phyloP scores from a whole-genome alignment of 768 basidiomycete genomes.

The Butyriboletus loyo region DNA sequence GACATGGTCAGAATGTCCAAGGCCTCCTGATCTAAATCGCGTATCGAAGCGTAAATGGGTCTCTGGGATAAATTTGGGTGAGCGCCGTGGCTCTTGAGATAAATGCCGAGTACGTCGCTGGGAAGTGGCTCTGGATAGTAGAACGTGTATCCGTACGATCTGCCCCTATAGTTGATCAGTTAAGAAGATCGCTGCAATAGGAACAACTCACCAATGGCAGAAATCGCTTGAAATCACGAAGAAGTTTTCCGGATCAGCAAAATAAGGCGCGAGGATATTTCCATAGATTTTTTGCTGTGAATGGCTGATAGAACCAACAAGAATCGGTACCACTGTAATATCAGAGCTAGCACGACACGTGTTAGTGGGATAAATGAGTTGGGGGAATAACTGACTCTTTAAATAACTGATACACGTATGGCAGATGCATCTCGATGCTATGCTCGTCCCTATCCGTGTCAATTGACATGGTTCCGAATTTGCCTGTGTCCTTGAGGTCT shows the following conservation, averaged over 20 bases:
- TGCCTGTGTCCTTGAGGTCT: conserved; percentile 15
- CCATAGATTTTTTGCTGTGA: conserved; percentile 64
- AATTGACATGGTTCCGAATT: conserved; percentile 66
- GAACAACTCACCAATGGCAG: conserved; percentile 80
- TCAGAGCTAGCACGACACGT: conserved; percentile 46
- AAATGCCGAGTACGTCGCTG: conserved; percentile 42
- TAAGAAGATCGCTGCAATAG: neutral
- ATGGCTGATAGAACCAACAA: conserved; percentile 76
- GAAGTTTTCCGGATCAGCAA: conserved; percentile 74
- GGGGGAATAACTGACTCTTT: conserved; percentile 53
- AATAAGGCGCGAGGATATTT: conserved; percentile 72
- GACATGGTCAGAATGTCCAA: conserved; percentile 69
- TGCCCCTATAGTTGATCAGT: conserved; percentile 54
- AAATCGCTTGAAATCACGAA: conserved; percentile 95
- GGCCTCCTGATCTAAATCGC: conserved; percentile 80
- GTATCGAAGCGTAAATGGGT: conserved; percentile 83
- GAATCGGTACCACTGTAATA: conserved; percentile 82
- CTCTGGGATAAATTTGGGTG: conserved; percentile 42
- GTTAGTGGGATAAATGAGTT: conserved; percentile 1
- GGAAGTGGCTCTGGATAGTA: conserved; percentile 71
- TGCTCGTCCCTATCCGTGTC: conserved; percentile 90
- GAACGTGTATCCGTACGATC: conserved; percentile 81
- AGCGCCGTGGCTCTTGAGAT: conserved; percentile 44
- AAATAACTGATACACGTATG: conserved; percentile 84
- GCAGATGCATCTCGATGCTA: conserved; percentile 97